These are phyloP conservation scores for Corynespora cassiicola DNA, from an alignment of 2,329 filamentous ascomycete genomes.

Conservation along the genomic window DNA sequence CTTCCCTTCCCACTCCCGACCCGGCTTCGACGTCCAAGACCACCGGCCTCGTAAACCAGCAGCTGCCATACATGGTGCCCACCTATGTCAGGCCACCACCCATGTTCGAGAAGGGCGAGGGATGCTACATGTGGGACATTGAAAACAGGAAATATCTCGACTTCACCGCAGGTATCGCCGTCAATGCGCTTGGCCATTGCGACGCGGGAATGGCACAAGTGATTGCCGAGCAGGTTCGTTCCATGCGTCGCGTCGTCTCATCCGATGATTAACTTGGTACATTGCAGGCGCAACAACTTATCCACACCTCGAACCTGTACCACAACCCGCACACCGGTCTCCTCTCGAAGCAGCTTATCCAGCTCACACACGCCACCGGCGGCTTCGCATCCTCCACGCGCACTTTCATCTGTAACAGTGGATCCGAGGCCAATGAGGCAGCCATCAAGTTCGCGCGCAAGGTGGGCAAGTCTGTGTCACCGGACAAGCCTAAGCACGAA, in stretches of 20 bases:
- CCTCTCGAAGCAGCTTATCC: constrained; percentile 83
- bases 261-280: constrained; percentile 17
- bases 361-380: constrained; percentile 79
- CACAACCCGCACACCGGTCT: constrained; percentile 95
- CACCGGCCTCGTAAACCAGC: constrained; percentile 74
- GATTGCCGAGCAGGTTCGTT: constrained; percentile 75
- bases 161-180: constrained; percentile 94
- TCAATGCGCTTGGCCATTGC: constrained; percentile 90
- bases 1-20: constrained; percentile 70
- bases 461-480: constrained; percentile 77
- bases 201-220: constrained; percentile 79
- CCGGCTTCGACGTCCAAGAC: constrained; percentile 77
- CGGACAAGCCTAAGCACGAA: constrained; percentile 76
- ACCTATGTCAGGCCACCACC: constrained; percentile 91
- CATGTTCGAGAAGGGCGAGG: constrained; percentile 87
- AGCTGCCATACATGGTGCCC: constrained; percentile 89
- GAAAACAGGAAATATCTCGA: constrained; percentile 91
- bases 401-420: constrained; percentile 95
- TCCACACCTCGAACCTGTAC: constrained; percentile 96
- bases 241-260: constrained; percentile 3
- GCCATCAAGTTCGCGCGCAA: constrained; percentile 97
- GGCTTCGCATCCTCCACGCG: constrained; percentile 81
- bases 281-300: constrained; percentile 67
- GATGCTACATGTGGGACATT: constrained; percentile 87
- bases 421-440: constrained; percentile 95